Percentiles rank a stretch among this genome's conserved stretches.
Evolutionary conservation across 2,329 filamentous ascomycete genomes (phyloP).

Genomic region (Fusarium devonianum): DNA sequence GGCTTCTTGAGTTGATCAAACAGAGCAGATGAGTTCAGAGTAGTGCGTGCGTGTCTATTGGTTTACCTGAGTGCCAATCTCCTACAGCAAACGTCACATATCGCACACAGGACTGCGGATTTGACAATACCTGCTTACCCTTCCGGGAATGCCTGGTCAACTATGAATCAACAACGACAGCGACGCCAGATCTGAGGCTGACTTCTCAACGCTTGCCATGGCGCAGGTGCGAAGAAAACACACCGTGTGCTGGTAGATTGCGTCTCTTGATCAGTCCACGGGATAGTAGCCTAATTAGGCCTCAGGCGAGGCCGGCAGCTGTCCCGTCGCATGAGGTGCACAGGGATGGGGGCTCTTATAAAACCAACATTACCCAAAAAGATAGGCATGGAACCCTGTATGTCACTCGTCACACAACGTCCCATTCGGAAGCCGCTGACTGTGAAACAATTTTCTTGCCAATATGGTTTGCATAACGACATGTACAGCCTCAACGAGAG

Average conservation of each 20-base stretch:
- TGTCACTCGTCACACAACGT: constrained; percentile 24
- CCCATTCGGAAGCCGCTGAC: constrained; percentile 35
- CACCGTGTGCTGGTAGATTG: neutral
- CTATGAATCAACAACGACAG: constrained; percentile 1
- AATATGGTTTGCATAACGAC: no score
- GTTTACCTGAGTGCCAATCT: neutral
- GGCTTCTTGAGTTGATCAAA: constrained; percentile 12
- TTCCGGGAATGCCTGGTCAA: neutral
- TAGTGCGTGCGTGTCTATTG: neutral
- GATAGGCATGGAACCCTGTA: constrained; percentile 19
- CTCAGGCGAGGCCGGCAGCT: constrained; percentile 37
- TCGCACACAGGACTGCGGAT: neutral
- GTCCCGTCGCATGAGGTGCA: constrained; percentile 30
- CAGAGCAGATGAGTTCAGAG: constrained; percentile 2
- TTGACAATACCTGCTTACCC: neutral
- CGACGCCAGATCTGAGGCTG: neutral
- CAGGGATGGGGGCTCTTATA: constrained; percentile 21
- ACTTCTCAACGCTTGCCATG: constrained; percentile 15
- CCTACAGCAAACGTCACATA: neutral
- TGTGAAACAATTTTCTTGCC: constrained; percentile 33
- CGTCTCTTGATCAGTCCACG: constrained; percentile 19
- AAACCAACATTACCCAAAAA: constrained; percentile 11
- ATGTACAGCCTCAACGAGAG: no score
- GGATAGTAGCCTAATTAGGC: constrained; percentile 17
- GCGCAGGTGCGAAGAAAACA: neutral